These are phyloP conservation scores for Lyophyllum atratum DNA, from an alignment of 768 basidiomycete species.

Conservation along the genomic window DNA sequence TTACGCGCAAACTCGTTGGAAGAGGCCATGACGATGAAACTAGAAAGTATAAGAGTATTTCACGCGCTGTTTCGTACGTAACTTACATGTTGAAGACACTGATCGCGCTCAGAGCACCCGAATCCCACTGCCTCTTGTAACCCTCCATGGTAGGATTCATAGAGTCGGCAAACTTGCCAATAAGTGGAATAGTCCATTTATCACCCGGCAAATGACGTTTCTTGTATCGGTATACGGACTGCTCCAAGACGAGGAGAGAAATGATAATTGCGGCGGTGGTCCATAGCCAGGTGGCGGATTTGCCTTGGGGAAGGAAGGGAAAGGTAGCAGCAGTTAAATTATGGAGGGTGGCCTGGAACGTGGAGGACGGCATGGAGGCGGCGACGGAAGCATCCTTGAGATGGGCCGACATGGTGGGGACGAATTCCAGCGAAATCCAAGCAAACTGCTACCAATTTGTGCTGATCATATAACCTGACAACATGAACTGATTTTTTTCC, in stretches of 20 bases:
- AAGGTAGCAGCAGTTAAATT: slow-evolving; percentile 51
- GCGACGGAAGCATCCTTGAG: slow-evolving; percentile 38
- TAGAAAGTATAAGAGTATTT: slow-evolving; percentile 31
- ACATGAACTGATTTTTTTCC: slow-evolving; percentile 38
- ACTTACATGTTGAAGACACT: slow-evolving; percentile 98
- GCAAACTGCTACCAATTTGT: not conserved
- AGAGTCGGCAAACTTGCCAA: slow-evolving; percentile 94
- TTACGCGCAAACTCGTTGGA: slow-evolving; percentile 92
- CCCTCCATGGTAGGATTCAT: slow-evolving; percentile 88
- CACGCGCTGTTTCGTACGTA: not conserved
- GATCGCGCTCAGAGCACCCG: slow-evolving; percentile 82
- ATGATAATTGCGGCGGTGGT: slow-evolving; percentile 70
- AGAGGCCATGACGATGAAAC: slow-evolving; percentile 98
- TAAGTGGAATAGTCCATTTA: slow-evolving; percentile 94
- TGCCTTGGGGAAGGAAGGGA: slow-evolving; percentile 34
- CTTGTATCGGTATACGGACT: slow-evolving; percentile 85
- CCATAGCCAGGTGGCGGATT: slow-evolving; percentile 56
- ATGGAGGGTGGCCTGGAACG: slow-evolving; percentile 39
- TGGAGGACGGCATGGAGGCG: slow-evolving; percentile 46
- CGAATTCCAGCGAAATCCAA: slow-evolving; percentile 20
- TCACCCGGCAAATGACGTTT: slow-evolving; percentile 87
- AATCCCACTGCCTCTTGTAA: slow-evolving; percentile 92
- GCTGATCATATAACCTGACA: slow-evolving; percentile 11
- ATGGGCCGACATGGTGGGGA: slow-evolving; percentile 34
- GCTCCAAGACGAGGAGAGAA: slow-evolving; percentile 83